A percentile compares a stretch with the other conserved stretches of the same genome.
phyloP scores from a whole-genome alignment of 176 grass and related monocot species.

The maize (Zea mays) region DNA sequence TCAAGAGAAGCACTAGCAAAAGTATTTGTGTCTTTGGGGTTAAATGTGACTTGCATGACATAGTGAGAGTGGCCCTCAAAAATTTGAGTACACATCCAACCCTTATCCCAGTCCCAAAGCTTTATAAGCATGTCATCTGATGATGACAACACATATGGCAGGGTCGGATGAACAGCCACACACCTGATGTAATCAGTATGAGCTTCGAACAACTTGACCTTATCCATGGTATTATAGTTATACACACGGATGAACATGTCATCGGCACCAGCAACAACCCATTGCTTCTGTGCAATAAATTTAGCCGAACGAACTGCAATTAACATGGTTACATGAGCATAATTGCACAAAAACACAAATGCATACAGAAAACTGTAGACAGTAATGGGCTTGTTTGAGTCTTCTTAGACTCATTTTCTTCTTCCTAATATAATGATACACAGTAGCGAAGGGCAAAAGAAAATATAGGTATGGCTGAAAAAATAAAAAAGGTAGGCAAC shows the following conservation, averaged over 20 bases:
- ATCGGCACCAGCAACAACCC: conserved; percentile 87
- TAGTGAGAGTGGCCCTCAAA: conserved; percentile 84
- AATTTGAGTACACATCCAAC: conserved; percentile 77
- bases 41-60: conserved; percentile 81
- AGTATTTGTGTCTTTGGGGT: conserved; percentile 77
- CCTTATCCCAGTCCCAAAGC: conserved; percentile 82
- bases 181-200: conserved; percentile 79
- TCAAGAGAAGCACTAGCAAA: conserved; percentile 92
- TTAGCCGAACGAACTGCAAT: conserved; percentile 82
- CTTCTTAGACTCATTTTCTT: not conserved
- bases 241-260: conserved; percentile 92
- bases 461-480: too few species aligned
- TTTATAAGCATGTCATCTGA: conserved; percentile 85
- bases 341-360: not conserved
- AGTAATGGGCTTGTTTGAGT: not conserved
- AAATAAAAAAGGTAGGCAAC: too few species aligned
- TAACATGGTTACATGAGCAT: conserved; percentile 27
- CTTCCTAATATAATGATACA: not conserved
- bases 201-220: conserved; percentile 81
- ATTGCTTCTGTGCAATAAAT: conserved; percentile 79
- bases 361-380: not conserved
- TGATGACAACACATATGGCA: conserved; percentile 64
- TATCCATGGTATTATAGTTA: conserved; percentile 84
- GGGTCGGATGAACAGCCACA: conserved; percentile 71
- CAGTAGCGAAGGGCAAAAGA: too few species aligned